Conservation (phyloP, 306 rosid species). For the Citrullus mucosospermus region DNA sequence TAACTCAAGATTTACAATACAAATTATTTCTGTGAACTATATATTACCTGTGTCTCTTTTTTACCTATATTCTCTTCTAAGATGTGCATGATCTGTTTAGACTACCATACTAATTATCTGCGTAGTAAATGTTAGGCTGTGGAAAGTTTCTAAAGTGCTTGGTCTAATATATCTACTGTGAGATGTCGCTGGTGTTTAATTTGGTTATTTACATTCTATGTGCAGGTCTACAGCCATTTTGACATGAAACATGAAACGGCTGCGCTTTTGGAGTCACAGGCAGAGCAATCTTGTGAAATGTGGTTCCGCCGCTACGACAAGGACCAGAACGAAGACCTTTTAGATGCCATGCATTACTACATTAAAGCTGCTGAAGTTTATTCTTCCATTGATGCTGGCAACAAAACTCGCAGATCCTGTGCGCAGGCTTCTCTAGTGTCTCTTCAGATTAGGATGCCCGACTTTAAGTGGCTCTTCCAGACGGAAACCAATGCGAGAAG, state of each 20-base stretch:
- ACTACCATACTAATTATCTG: too few species aligned
- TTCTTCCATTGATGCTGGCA: conserved; percentile 94
- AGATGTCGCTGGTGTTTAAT: conserved; percentile 2
- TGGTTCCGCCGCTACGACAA: conserved; percentile 66
- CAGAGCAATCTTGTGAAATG: conserved; percentile 59
- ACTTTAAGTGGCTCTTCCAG: conserved; percentile 68
- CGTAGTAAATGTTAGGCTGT: too few species aligned
- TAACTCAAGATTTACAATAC: too few species aligned
- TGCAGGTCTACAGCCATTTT: conserved; percentile 85
- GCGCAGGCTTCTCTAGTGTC: conserved; percentile 95
- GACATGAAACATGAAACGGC: conserved; percentile 98
- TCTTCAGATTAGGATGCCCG: conserved; percentile 95
- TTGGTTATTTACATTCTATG: conserved; percentile 5
- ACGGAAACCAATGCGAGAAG: conserved; percentile 83
- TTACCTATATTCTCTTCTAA: too few species aligned
- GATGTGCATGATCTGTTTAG: too few species aligned
- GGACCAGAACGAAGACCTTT: conserved; percentile 82
- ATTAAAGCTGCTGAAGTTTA: conserved; percentile 98
- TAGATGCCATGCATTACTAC: conserved; percentile 84
- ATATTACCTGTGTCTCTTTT: too few species aligned
- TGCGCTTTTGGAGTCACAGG: conserved; percentile 80
- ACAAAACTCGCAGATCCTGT: conserved; percentile 72
- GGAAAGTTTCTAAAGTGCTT: neutral
- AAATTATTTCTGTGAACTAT: too few species aligned
- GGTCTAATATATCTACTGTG: neutral